A percentile compares a stretch with the other conserved stretches of the same genome.
These are phyloP conservation scores for Sclerotiophoma versabilis DNA, from an alignment of 2,329 filamentous ascomycete genomes.

Conservation along the genomic window DNA sequence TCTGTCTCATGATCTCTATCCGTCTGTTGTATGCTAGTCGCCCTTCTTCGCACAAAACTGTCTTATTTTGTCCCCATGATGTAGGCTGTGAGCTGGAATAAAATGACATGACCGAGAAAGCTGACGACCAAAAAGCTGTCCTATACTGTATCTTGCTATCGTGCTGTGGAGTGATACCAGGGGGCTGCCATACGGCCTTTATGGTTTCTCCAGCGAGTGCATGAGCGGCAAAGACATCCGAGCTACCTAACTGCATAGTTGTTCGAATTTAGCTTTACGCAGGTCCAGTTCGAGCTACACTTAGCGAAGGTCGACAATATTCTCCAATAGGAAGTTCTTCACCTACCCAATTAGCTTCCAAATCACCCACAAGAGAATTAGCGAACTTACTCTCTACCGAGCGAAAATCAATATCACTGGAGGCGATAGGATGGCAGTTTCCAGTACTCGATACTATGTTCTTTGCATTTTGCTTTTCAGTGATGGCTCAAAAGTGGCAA, in stretches of 20 bases:
- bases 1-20: constrained; percentile 21
- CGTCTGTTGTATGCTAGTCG: constrained; percentile 22
- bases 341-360: not conserved
- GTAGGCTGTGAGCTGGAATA: not conserved
- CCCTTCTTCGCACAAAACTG: not conserved
- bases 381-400: constrained; percentile 8
- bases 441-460: not conserved
- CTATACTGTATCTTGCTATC: not conserved
- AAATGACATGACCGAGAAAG: not conserved
- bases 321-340: constrained; percentile 3
- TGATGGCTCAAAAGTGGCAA: not conserved
- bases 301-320: not conserved
- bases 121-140: not conserved
- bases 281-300: constrained; percentile 1
- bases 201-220: not conserved
- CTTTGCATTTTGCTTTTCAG: constrained; percentile 6
- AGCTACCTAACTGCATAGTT: constrained; percentile 4
- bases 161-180: not conserved
- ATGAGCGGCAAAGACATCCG: not conserved
- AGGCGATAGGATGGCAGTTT: not conserved
- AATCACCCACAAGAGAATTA: not conserved
- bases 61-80: not conserved
- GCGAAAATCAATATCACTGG: not conserved
- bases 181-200: constrained; percentile 3
- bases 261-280: not conserved